phyloP scores from a whole-genome alignment of 2,329 filamentous ascomycete genomes.

The Fusarium circinatum region DNA sequence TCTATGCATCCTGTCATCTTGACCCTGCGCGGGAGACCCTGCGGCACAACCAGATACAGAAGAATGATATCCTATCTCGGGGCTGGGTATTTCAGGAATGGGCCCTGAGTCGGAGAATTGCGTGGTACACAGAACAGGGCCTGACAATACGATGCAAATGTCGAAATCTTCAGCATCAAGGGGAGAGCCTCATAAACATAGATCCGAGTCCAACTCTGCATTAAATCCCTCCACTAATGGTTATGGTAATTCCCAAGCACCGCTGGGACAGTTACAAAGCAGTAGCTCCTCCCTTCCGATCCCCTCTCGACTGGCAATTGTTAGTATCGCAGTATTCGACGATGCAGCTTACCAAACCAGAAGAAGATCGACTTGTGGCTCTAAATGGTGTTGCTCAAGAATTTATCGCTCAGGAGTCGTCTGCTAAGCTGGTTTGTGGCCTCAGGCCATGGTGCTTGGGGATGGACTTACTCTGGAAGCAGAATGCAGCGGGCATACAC shows the following conservation, averaged over 20 bases:
- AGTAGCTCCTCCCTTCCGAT: fast-evolving
- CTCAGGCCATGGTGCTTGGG: not conserved
- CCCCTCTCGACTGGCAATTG: not conserved
- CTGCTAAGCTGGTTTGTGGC: not conserved
- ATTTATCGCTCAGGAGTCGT: not conserved
- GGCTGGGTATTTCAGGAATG: not conserved
- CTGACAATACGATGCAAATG: not conserved
- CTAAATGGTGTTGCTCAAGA: not conserved
- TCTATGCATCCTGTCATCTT: not conserved
- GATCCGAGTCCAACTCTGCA: not conserved
- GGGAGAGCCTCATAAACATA: not conserved
- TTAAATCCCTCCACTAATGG: not conserved
- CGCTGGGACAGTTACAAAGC: not conserved
- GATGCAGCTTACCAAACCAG: not conserved
- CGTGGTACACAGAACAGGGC: not conserved
- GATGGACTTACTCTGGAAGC: not conserved
- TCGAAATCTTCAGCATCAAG: not conserved
- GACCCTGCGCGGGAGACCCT: fast-evolving
- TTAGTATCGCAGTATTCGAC: not conserved
- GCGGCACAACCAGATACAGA: not conserved
- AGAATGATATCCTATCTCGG: not conserved
- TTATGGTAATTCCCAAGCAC: not conserved
- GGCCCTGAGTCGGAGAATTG: not conserved
- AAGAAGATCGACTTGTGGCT: not conserved
- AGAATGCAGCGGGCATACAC: not conserved